Evolutionary conservation across 768 basidiomycete species (phyloP).

Genomic region (Termitomyces sp.): DNA sequence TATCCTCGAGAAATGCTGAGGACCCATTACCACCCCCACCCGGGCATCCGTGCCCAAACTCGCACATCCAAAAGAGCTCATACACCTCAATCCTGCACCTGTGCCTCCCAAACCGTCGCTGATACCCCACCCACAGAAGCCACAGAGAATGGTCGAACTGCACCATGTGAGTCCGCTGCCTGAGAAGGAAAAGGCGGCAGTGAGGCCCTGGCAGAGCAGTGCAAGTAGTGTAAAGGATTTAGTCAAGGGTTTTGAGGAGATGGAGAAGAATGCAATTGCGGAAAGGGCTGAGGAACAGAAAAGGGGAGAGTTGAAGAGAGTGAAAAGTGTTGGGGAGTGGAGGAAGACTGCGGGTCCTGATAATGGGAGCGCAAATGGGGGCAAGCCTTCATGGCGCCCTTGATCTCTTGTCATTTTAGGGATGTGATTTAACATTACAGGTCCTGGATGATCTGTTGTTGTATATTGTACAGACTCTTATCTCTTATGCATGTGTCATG

Average conservation of each 20-base stretch:
- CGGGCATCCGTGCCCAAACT: slow-evolving; percentile 40
- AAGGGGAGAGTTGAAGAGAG: slow-evolving; percentile 23
- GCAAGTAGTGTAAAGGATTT: slow-evolving; percentile 71
- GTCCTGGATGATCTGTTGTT: too few species aligned
- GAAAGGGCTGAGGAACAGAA: slow-evolving; percentile 18
- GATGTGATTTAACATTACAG: too few species aligned
- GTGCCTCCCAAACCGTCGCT: slow-evolving; percentile 30
- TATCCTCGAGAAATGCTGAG: slow-evolving; percentile 41
- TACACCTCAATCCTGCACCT: slow-evolving; percentile 54
- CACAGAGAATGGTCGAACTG: slow-evolving; percentile 49
- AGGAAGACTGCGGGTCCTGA: slow-evolving; percentile 15
- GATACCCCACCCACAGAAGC: slow-evolving; percentile 34
- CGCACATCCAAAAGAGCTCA: slow-evolving; percentile 58
- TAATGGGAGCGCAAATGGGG: not conserved
- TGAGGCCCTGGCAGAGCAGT: slow-evolving; percentile 52
- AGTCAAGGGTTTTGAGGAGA: slow-evolving; percentile 54
- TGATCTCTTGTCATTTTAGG: slow-evolving; percentile 1
- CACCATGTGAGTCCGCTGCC: slow-evolving; percentile 29
- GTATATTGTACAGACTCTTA: too few species aligned
- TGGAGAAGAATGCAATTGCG: slow-evolving; percentile 25
- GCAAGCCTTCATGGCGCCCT: slow-evolving; percentile 14
- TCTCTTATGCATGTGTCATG: too few species aligned
- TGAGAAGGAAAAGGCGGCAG: slow-evolving; percentile 17
- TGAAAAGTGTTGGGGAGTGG: slow-evolving; percentile 30
- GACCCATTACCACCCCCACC: slow-evolving; percentile 55